A percentile compares a stretch with the other conserved stretches of the same genome.
These are phyloP conservation scores for Calocera viscosa DNA, from an alignment of 768 basidiomycete species.

Conservation along the genomic window DNA sequence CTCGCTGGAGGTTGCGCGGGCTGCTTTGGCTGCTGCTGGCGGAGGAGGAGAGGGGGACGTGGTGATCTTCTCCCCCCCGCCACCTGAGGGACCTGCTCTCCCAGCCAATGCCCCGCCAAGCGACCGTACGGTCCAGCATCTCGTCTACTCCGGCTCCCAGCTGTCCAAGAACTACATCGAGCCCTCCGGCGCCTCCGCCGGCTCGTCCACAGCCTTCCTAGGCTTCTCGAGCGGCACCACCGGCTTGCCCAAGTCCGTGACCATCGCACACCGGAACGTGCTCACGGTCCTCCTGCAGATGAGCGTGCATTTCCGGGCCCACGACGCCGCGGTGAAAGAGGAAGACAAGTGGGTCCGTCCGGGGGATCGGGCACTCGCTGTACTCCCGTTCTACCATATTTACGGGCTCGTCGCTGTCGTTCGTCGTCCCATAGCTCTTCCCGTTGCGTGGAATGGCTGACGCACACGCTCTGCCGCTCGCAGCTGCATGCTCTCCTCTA, in stretches of 20 bases:
- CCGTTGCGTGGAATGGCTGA: constrained; percentile 23
- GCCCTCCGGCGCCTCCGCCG: constrained; percentile 26
- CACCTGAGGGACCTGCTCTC: constrained; percentile 33
- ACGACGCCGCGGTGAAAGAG: background rate
- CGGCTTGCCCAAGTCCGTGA: constrained; percentile 50
- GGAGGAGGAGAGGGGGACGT: background rate
- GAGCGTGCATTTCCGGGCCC: background rate
- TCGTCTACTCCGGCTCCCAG: no score
- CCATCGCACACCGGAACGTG: background rate
- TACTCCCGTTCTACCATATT: constrained; percentile 53
- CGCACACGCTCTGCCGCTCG: constrained; percentile 1
- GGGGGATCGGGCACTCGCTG: constrained; percentile 17
- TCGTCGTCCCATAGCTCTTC: constrained; percentile 15
- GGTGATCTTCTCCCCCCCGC: constrained; percentile 35
- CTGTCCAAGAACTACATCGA: background rate
- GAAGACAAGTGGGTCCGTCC: background rate
- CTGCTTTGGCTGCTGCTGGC: background rate
- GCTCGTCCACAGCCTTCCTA: constrained; percentile 52
- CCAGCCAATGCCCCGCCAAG: constrained; percentile 28
- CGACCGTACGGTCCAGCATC: constrained; percentile 18
- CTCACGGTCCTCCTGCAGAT: background rate
- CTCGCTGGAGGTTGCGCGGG: background rate
- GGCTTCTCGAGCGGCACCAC: constrained; percentile 70
- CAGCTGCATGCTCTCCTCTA: constrained; percentile 49
- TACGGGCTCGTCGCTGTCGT: constrained; percentile 54